phyloP scores from a whole-genome alignment of 305 asterid genomes.

The Euphrasia arctica region DNA sequence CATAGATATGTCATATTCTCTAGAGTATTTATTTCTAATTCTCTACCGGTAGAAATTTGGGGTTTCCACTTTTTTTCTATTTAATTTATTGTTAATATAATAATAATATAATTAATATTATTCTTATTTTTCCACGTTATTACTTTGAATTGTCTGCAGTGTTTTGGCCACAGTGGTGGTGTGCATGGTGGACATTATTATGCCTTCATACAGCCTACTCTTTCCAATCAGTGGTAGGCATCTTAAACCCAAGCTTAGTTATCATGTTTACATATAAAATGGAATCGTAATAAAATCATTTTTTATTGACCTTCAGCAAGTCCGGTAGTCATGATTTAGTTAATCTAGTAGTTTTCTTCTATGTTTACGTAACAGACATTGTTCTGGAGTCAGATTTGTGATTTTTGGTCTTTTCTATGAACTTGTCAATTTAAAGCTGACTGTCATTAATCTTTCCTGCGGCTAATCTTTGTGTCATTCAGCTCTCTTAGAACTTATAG shows the following conservation, averaged over 20 bases:
- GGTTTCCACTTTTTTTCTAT: conserved; percentile 2
- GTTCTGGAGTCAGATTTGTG: conserved; percentile 20
- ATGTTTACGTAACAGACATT: background rate
- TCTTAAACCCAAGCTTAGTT: conserved; percentile 21
- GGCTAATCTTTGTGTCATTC: no score
- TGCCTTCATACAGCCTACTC: conserved; percentile 58
- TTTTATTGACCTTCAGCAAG: conserved; percentile 14
- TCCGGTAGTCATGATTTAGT: background rate
- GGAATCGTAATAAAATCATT: background rate
- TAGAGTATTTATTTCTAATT: conserved; percentile 5
- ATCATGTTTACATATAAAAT: conserved; percentile 2
- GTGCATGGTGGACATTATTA: conserved; percentile 67
- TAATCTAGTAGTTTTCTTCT: background rate
- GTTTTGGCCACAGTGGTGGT: conserved; percentile 72
- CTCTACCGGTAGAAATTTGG: conserved; percentile 20
- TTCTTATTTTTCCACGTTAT: background rate
- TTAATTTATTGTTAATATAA: no score
- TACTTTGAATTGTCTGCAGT: conserved; percentile 35
- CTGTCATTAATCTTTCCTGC: no score
- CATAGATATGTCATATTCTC: background rate
- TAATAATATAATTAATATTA: no score
- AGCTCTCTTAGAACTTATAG: no score
- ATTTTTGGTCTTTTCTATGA: background rate
- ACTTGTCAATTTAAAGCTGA: background rate
- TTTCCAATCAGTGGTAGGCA: conserved; percentile 56